These are phyloP conservation scores for Niebla homalea DNA, from an alignment of 495 filamentous ascomycete species.

Conservation along the genomic window DNA sequence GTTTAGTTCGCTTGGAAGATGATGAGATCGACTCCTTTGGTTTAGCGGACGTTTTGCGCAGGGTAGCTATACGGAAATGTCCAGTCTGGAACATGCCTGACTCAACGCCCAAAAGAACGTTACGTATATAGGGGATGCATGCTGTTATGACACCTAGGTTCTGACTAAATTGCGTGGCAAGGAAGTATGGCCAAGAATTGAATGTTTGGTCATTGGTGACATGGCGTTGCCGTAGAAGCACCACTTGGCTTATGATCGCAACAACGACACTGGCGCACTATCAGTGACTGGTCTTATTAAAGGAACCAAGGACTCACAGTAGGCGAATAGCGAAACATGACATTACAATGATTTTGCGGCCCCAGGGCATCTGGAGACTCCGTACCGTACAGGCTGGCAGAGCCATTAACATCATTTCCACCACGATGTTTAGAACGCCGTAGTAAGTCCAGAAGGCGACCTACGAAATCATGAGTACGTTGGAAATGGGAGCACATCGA, in stretches of 20 bases:
- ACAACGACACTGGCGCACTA: constrained; percentile 16
- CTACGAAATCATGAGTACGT: constrained; percentile 11
- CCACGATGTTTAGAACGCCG: constrained; percentile 28
- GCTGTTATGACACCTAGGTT: constrained; percentile 29
- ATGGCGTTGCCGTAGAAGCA: constrained; percentile 11
- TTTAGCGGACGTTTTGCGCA: not conserved
- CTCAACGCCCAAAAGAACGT: constrained; percentile 20
- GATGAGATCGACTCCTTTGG: no score
- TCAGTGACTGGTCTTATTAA: not conserved
- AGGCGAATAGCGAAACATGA: constrained; percentile 26
- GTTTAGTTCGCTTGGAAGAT: no score
- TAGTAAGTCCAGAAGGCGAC: constrained; percentile 29
- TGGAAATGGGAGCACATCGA: not conserved
- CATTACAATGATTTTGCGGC: constrained; percentile 19
- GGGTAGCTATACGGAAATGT: not conserved
- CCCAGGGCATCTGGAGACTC: constrained; percentile 21
- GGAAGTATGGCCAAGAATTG: constrained; percentile 18
- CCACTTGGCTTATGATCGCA: constrained; percentile 23
- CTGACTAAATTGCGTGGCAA: constrained; percentile 24
- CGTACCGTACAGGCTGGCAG: constrained; percentile 27
- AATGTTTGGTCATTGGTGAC: constrained; percentile 13
- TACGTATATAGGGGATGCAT: constrained; percentile 32
- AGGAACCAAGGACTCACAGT: constrained; percentile 17
- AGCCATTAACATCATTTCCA: constrained; percentile 26
- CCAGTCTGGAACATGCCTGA: constrained; percentile 6